Evolutionary conservation across 768 basidiomycete genomes (phyloP).

Genomic region (Lentinula guzmanii): DNA sequence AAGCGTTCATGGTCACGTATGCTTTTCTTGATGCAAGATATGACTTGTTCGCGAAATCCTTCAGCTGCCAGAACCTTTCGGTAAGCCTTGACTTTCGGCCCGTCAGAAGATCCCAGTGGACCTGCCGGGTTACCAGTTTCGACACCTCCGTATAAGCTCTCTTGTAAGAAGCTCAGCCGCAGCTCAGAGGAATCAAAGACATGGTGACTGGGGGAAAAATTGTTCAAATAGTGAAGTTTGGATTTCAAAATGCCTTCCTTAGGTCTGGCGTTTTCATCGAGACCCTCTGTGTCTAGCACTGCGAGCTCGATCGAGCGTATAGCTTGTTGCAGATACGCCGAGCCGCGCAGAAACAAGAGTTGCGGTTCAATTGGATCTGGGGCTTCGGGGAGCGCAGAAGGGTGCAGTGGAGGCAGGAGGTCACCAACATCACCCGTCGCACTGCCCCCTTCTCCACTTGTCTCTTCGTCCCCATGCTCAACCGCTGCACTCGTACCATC

Average conservation of each 20-base stretch:
- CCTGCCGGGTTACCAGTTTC: conserved; percentile 81
- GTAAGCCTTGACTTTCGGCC: conserved; percentile 62
- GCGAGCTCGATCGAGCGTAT: conserved; percentile 68
- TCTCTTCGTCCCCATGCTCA: conserved; percentile 31
- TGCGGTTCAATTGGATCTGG: conserved; percentile 88
- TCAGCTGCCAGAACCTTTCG: conserved; percentile 48
- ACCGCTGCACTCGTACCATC: conserved; percentile 56
- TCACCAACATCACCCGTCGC: conserved; percentile 29
- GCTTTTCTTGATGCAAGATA: conserved; percentile 58
- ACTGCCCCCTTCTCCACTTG: conserved; percentile 9
- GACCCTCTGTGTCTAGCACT: conserved; percentile 64
- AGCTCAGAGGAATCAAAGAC: conserved; percentile 48
- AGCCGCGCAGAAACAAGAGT: conserved; percentile 75
- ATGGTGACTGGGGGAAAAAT: background rate
- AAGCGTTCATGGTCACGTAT: conserved; percentile 85
- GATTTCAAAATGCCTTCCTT: background rate
- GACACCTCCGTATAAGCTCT: conserved; percentile 77
- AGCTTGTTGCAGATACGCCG: conserved; percentile 78
- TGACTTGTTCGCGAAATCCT: conserved; percentile 55
- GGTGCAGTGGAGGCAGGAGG: conserved; percentile 53
- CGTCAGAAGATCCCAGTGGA: conserved; percentile 55
- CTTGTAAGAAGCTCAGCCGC: conserved; percentile 68
- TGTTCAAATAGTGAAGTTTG: background rate
- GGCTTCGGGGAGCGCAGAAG: conserved; percentile 68
- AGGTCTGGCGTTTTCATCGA: conserved; percentile 52